phyloP scores from a whole-genome alignment of 805 yeast species.

The Cyberlindnera euphorbiae region DNA sequence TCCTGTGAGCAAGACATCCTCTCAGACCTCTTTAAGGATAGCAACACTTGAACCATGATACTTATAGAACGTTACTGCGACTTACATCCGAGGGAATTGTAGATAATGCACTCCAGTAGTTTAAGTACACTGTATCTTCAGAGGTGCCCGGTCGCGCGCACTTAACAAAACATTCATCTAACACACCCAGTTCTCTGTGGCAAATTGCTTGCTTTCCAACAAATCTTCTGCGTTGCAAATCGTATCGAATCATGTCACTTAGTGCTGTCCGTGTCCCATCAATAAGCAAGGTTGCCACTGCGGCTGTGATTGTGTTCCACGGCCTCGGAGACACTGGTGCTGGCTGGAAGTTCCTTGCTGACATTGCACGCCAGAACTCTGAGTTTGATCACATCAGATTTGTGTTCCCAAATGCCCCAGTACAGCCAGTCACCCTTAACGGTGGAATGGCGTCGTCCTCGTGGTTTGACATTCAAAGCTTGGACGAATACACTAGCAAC shows the following conservation, averaged over 20 bases:
- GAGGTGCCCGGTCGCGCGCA: too few species aligned
- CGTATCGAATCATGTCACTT: conserved; percentile 10
- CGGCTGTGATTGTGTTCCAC: conserved; percentile 74
- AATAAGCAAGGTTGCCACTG: conserved; percentile 38
- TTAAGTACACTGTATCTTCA: too few species aligned
- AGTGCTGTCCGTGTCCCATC: conserved; percentile 31
- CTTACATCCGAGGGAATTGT: too few species aligned
- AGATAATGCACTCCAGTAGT: too few species aligned
- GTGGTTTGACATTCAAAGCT: conserved; percentile 77
- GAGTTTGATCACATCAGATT: conserved; percentile 57
- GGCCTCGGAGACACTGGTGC: conserved; percentile 90
- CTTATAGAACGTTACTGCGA: not conserved
- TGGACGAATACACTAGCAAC: conserved; percentile 39
- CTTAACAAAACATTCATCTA: too few species aligned
- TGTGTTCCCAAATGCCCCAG: conserved; percentile 90
- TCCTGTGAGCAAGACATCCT: conserved; percentile 53
- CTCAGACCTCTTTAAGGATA: conserved; percentile 45
- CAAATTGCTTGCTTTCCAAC: too few species aligned
- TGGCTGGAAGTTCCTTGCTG: conserved; percentile 86
- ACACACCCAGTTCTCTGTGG: too few species aligned
- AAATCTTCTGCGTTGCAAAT: not conserved
- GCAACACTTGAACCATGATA: too few species aligned
- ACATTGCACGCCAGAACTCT: conserved; percentile 42
- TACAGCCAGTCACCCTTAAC: conserved; percentile 59
- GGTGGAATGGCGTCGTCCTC: conserved; percentile 67